Evolutionary conservation across 106 monocot species (phyloP).

Genomic region (Platanthera guangdongensis): DNA sequence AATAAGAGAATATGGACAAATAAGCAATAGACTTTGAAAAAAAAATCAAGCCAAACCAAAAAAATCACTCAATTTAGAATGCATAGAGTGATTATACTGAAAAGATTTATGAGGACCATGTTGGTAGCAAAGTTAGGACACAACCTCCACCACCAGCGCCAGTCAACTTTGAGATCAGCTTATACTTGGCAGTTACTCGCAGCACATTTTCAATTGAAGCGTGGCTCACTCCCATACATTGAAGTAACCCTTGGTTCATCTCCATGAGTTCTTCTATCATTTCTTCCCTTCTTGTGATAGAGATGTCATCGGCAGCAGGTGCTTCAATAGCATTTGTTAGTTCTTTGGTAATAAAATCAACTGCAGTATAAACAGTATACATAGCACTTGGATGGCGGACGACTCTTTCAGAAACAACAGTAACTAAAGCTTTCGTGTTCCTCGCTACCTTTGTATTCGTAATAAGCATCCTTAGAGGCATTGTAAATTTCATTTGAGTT

Average conservation of each 20-base stretch:
- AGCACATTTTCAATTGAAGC: slow-evolving; percentile 76
- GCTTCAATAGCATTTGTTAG: slow-evolving; percentile 42
- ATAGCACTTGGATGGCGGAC: slow-evolving; percentile 70
- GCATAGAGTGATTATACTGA: background rate
- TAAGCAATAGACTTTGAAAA: background rate
- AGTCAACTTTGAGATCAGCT: slow-evolving; percentile 79
- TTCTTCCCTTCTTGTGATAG: slow-evolving; percentile 57
- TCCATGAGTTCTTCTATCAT: slow-evolving; percentile 78
- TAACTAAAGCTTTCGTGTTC: slow-evolving; percentile 83
- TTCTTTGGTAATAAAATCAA: slow-evolving; percentile 78
- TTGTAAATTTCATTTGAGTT: slow-evolving; percentile 37
- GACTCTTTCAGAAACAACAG: slow-evolving; percentile 66
- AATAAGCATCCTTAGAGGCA: slow-evolving; percentile 79
- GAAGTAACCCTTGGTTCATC: slow-evolving; percentile 94
- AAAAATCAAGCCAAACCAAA: background rate
- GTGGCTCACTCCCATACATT: slow-evolving; percentile 94
- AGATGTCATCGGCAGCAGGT: slow-evolving; percentile 45
- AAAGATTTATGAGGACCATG: slow-evolving; percentile 37
- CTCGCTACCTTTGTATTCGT: slow-evolving; percentile 89
- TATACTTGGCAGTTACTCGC: slow-evolving; percentile 61
- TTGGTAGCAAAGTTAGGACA: slow-evolving; percentile 78
- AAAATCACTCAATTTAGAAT: background rate
- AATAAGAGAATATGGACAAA: background rate
- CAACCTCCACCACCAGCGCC: slow-evolving; percentile 98
- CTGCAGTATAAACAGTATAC: slow-evolving; percentile 66